Base-by-base conservation (phyloP, 2,329 filamentous ascomycete genomes). In the Clonostachys sp. region DNA sequence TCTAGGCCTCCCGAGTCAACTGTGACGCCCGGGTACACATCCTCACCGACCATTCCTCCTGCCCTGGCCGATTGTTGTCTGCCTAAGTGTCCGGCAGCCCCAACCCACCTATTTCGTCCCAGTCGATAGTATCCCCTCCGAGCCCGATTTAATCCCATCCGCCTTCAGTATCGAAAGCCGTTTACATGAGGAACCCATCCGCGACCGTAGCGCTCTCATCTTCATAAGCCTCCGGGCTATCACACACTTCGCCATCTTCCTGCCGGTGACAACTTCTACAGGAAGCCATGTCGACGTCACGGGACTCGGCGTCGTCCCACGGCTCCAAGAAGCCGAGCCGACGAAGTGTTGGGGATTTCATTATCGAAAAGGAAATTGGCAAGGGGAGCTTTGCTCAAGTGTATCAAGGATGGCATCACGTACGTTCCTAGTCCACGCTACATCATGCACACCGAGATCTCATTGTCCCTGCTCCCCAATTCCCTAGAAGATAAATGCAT, bases 301-400 rank as follows among this genome's bases (percentile, higher is more conserved):
- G 63, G 50, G 65, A 70, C 50, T 55, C 60, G 24, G 24, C 24
- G 45, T 56, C 65, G 56, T 62, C 67, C 52, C 61, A 59, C 45
- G 59, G 61, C 57, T 64, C 67, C 46, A 61, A 58, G 54, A 64
- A 55, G 57, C 61, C 61, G 51, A 58, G 60, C 53, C 57, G 63
- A 41, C 61, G 61, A 42, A 59, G 55, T 51, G 65, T 94, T 59
- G 89, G 91, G 56, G 83, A 87, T 61, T 96, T 95, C 68, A 80
- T 81, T 59, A 84, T 92, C 60, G 82, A 91, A 57, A 84, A 87
- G 57, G 89, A 96, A 72, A 96, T 97, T 64, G 94, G 94, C 53
- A 94, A 94, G 72, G 94, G 94, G 53, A 97, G 94, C 73, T 99
- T 97, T 74, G 94, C 94, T 55, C 91, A 91, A 56, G 94, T 99